These are phyloP conservation scores for Ceratorhiza oryzae-sativae DNA, from an alignment of 1,284 basidiomycete genomes.

Conservation along the genomic window DNA sequence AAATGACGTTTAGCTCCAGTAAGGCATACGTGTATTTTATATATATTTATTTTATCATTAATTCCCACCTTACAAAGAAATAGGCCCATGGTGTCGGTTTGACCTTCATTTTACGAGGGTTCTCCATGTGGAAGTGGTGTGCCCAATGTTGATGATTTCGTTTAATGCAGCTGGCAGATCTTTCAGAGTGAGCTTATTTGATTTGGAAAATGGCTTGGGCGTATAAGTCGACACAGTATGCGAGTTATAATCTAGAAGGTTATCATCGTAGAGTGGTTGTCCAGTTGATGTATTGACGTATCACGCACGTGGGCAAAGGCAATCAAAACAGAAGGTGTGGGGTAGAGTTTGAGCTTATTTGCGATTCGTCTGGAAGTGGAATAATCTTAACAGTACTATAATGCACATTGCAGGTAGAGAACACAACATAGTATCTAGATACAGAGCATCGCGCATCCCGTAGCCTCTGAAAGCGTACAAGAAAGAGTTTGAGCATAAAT, in stretches of 20 bases:
- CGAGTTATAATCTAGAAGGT: background rate
- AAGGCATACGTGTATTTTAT: too few relatives aligned
- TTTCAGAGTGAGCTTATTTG: background rate
- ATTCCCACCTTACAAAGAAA: slow-evolving; percentile 40
- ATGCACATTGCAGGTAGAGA: background rate
- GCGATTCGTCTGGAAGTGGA: background rate
- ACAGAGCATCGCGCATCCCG: background rate
- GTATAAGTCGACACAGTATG: background rate
- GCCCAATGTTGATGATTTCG: background rate
- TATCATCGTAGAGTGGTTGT: background rate
- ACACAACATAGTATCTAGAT: slow-evolving; percentile 20
- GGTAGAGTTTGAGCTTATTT: slow-evolving; percentile 1
- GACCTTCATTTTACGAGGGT: background rate
- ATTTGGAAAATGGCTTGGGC: background rate
- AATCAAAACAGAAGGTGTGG: background rate
- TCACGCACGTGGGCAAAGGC: background rate
- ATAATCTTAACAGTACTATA: background rate
- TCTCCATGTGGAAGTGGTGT: background rate
- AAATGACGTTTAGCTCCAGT: background rate
- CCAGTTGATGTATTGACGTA: too few relatives aligned
- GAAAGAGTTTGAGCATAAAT: slow-evolving; percentile 12
- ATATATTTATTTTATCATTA: background rate
- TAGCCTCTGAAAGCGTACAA: slow-evolving; percentile 3
- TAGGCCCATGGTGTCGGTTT: slow-evolving; percentile 41
- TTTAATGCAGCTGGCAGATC: background rate